phyloP scores from a whole-genome alignment of 768 basidiomycete genomes.

The Trametes elegans region DNA sequence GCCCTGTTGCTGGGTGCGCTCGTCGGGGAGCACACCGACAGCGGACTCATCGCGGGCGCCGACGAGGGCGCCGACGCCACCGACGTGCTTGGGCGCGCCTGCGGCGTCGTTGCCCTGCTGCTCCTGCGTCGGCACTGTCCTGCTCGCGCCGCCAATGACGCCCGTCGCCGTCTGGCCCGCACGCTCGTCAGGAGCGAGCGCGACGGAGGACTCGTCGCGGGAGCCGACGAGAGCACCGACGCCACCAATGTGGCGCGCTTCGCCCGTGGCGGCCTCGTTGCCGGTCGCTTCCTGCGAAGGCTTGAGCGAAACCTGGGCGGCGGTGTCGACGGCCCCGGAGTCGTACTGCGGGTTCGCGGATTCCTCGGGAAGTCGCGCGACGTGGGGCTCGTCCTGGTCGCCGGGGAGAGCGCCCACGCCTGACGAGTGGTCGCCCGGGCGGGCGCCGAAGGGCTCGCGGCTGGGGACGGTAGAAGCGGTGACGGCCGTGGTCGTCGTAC shows the following conservation, averaged over 20 bases:
- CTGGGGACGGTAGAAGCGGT: conserved; percentile 19
- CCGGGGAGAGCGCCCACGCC: conserved; percentile 27
- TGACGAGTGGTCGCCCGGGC: conserved; percentile 16
- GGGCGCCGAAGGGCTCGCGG: conserved; percentile 16
- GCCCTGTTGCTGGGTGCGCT: conserved; percentile 21
- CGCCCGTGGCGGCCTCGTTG: conserved; percentile 31
- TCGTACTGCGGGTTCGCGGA: conserved; percentile 12
- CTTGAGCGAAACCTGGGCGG: conserved; percentile 6
- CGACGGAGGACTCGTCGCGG: conserved; percentile 44
- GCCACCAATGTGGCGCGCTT: conserved; percentile 33
- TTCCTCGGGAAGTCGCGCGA: conserved; percentile 26
- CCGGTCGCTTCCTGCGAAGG: conserved; percentile 32
- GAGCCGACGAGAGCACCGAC: conserved; percentile 48
- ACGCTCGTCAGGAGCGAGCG: conserved; percentile 45
- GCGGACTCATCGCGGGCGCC: conserved; percentile 43
- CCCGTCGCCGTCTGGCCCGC: neutral
- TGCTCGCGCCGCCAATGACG: neutral
- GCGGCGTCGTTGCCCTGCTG: conserved; percentile 7
- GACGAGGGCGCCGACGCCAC: conserved; percentile 47
- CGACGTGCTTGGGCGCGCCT: conserved; percentile 12
- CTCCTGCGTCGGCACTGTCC: neutral
- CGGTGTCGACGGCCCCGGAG: conserved; percentile 6
- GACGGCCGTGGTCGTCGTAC: conserved; percentile 9
- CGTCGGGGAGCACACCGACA: conserved; percentile 48
- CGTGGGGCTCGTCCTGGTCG: conserved; percentile 17